These are phyloP conservation scores for Heliocybe sulcata DNA, from an alignment of 1,284 basidiomycete species.

Conservation along the genomic window DNA sequence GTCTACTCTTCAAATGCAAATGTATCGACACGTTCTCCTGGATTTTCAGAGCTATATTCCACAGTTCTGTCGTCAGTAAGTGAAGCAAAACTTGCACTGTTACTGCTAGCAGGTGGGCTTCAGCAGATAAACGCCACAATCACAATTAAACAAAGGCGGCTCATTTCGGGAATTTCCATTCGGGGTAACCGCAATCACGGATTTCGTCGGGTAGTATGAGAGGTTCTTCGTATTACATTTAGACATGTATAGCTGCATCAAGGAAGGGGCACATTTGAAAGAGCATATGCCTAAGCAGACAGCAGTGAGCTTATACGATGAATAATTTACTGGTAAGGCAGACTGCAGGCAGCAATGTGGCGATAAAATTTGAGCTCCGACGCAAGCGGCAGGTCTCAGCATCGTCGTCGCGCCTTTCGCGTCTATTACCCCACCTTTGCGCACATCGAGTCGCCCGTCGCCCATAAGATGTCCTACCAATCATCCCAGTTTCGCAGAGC, in stretches of 20 bases:
- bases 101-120: too few relatives aligned
- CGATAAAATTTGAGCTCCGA: slow-evolving; percentile 1
- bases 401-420: slow-evolving; percentile 8
- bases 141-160: background rate
- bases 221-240: too few relatives aligned
- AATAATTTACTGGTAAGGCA: background rate
- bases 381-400: slow-evolving; percentile 9
- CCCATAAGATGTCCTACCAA: slow-evolving; percentile 24
- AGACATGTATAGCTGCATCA: too few relatives aligned
- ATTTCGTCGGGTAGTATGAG: background rate
- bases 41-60: too few relatives aligned
- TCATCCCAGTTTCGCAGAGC: slow-evolving; percentile 23
- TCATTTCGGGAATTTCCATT: background rate
- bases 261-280: background rate
- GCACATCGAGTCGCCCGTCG: slow-evolving; percentile 11
- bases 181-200: background rate
- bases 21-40: too few relatives aligned
- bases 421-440: slow-evolving; percentile 9
- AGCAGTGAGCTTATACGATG: background rate
- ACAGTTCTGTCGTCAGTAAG: too few relatives aligned
- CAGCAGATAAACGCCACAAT: too few relatives aligned
- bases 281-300: background rate
- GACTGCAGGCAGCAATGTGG: background rate
- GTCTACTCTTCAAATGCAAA: too few relatives aligned
- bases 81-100: too few relatives aligned